A percentile compares a stretch with the other conserved stretches of the same genome.
These are phyloP conservation scores for Phytophthora brassicae DNA, from an alignment of 352 stramenopile genomes.

Conservation along the genomic window DNA sequence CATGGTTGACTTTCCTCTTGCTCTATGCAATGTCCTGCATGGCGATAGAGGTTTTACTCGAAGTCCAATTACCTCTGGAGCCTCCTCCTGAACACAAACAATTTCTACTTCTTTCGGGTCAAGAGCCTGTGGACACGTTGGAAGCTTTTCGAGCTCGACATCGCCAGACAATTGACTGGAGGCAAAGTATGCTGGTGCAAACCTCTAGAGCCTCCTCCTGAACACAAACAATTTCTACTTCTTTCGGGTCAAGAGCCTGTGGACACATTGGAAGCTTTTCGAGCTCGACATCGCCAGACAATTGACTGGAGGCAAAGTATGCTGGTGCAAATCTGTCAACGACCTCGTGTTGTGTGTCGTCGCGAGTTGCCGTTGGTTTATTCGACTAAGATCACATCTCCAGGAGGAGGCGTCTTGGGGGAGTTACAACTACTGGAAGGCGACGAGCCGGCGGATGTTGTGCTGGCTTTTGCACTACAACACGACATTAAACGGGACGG, in stretches of 20 bases:
- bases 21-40: slow-evolving; percentile 21
- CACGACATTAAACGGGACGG: slow-evolving; percentile 33
- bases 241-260: slow-evolving; percentile 49
- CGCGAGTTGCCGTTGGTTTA: slow-evolving; percentile 46
- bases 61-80: slow-evolving; percentile 30
- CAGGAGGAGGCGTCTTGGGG: slow-evolving; percentile 32
- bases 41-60: slow-evolving; percentile 27
- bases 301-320: slow-evolving; percentile 39
- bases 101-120: slow-evolving; percentile 37
- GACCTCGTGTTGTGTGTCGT: slow-evolving; percentile 39
- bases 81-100: slow-evolving; percentile 23
- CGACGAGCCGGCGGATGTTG: slow-evolving; percentile 49
- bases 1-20: slow-evolving; percentile 19
- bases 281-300: slow-evolving; percentile 35
- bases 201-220: no score
- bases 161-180: slow-evolving; percentile 36
- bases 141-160: slow-evolving; percentile 49
- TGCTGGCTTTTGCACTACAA: slow-evolving; percentile 42
- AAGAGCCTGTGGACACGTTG: slow-evolving; percentile 60
- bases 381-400: slow-evolving; percentile 37
- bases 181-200: slow-evolving; percentile 41
- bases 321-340: slow-evolving; percentile 44
- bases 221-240: slow-evolving; percentile 34
- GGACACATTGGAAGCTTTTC: slow-evolving; percentile 56
- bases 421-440: slow-evolving; percentile 53